Conservation (phyloP, 129 eudicot genomes). For the Escallonia herrerae region DNA sequence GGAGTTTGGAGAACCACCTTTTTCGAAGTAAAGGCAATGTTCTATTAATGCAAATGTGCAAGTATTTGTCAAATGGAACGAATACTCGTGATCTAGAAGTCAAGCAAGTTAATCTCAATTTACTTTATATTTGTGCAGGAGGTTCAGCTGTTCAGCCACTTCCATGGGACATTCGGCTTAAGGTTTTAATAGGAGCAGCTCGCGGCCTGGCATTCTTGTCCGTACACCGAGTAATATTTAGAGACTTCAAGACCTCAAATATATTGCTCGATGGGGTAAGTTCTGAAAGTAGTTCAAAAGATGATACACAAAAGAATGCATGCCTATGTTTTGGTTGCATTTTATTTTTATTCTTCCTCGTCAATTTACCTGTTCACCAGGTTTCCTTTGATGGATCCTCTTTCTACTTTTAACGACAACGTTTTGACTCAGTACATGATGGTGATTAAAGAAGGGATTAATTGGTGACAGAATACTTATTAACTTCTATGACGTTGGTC, state of each 20-base stretch:
- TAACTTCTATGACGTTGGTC: too few species aligned
- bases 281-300: background rate
- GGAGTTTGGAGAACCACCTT: conserved; percentile 63
- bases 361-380: too few species aligned
- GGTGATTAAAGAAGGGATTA: too few species aligned
- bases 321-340: too few species aligned
- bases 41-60: background rate
- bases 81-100: too few species aligned
- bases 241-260: conserved; percentile 72
- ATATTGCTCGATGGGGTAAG: conserved; percentile 58
- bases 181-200: conserved; percentile 60
- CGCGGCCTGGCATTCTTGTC: conserved; percentile 52
- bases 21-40: conserved; percentile 45
- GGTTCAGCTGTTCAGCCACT: conserved; percentile 50
- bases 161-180: conserved; percentile 51
- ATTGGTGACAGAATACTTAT: too few species aligned
- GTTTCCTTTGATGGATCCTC: too few species aligned
- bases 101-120: background rate
- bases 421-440: too few species aligned
- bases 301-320: too few species aligned
- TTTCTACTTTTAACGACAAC: too few species aligned
- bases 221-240: conserved; percentile 44
- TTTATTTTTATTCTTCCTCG: too few species aligned
- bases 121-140: conserved; percentile 21
- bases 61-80: background rate